Base-by-base conservation (phyloP, 305 asterid species). In the Fraxinus nigra region DNA sequence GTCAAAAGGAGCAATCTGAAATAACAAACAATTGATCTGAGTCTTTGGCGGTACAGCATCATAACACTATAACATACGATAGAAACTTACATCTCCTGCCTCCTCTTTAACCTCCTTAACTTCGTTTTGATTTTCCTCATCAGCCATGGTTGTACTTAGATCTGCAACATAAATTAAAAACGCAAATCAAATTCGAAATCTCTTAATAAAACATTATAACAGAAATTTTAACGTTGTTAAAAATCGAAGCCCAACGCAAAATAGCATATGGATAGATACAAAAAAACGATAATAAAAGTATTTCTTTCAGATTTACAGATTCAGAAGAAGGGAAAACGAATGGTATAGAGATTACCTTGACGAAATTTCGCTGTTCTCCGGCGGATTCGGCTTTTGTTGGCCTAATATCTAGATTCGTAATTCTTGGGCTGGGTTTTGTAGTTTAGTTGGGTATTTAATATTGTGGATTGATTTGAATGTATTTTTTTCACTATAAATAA, bases 1-100 rank as follows among this genome's bases (percentile, higher is more conserved):
- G 78, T 89, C 92, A 77, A 89, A 89, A 8, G 92, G 87, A 11
- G 86, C 83, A 75, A 89, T 82, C 92, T 87, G 85, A 43, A 73
- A 37, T 14, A 2, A n/a, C 34, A 65, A 48, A 20, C 32, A 7
- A 61, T 61, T 61, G 67, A 4, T 18, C 11, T 7, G 6, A 20
- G 11, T 20, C 72, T 13, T 16, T 7, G 18, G n/a, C 98, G 51
- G 11, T 38, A 38, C 46, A 38, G 46, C 46, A 38, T 38, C 63
- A 16, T 13, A 51, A 51, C 4, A 51, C 6, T 13, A n/a, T 43
- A 43, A 43, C 11, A 43, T 43, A 11, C 0, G 51, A 38, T 43
- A 43, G 16, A 43, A 10, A 85, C 92, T 84, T 86, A 92, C 96
- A 24, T 24, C 26, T 24, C 26, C 26, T 24, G 26, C 26, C 26